Conservation (phyloP, 176 grass and related monocot species). For the Paspalum notatum region DNA sequence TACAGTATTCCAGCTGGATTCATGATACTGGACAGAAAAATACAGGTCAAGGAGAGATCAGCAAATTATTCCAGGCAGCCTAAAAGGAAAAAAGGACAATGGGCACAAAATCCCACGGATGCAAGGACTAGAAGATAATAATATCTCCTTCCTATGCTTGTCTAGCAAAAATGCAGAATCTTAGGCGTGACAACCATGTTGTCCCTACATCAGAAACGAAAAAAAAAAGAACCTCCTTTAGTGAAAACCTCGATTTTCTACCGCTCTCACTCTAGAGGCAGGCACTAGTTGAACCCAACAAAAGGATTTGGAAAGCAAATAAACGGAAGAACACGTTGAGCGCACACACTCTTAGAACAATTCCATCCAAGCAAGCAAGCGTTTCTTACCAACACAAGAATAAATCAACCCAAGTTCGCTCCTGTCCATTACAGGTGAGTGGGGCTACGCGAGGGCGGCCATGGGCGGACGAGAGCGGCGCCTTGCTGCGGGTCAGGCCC, state of each 20-base stretch:
- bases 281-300: not conserved
- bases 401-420: no score
- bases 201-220: not conserved
- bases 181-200: not conserved
- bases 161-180: not conserved
- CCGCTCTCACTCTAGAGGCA: not conserved
- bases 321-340: no score
- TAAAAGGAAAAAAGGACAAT: not conserved
- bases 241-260: not conserved
- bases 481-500: no score
- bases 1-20: not conserved
- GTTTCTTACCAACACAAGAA: no score
- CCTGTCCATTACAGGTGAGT: no score
- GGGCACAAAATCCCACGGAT: not conserved
- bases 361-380: no score
- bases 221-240: not conserved
- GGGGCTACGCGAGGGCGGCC: no score
- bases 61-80: not conserved
- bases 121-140: not conserved
- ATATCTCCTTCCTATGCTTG: not conserved
- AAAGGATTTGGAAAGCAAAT: no score
- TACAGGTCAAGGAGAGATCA: not conserved
- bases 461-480: no score
- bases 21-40: conserved; percentile 1
- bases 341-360: no score